Conservation (phyloP, 306 rosid species). For the Inga laurina region DNA sequence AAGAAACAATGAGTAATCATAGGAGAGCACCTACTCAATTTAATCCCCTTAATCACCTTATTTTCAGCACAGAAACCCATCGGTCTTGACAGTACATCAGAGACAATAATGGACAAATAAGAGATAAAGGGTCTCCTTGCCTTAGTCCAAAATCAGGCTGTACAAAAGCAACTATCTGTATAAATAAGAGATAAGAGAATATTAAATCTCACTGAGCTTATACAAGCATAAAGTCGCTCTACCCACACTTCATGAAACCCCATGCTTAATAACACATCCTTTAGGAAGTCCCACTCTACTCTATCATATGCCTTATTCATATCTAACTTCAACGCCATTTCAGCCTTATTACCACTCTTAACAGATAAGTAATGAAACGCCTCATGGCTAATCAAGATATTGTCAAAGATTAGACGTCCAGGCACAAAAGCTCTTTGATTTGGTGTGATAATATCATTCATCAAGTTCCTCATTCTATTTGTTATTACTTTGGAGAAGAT, state of each 20-base stretch:
- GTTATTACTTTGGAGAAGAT: not conserved
- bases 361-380: not conserved
- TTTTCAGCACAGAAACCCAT: not conserved
- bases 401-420: not conserved
- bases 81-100: no score
- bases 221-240: not conserved
- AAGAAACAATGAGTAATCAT: not conserved
- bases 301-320: not conserved
- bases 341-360: not conserved
- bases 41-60: fast-evolving
- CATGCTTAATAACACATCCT: fast-evolving
- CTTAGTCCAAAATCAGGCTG: not conserved
- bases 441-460: fast-evolving
- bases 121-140: not conserved
- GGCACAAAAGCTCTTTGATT: not conserved
- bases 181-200: not conserved
- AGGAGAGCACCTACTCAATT: not conserved
- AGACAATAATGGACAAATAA: not conserved
- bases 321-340: not conserved
- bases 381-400: not conserved
- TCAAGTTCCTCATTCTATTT: not conserved
- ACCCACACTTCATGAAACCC: not conserved
- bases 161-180: not conserved
- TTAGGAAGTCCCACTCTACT: not conserved
- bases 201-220: not conserved